phyloP scores from a whole-genome alignment of 73 alveolate genomes.

The Paramecium primaurelia region DNA sequence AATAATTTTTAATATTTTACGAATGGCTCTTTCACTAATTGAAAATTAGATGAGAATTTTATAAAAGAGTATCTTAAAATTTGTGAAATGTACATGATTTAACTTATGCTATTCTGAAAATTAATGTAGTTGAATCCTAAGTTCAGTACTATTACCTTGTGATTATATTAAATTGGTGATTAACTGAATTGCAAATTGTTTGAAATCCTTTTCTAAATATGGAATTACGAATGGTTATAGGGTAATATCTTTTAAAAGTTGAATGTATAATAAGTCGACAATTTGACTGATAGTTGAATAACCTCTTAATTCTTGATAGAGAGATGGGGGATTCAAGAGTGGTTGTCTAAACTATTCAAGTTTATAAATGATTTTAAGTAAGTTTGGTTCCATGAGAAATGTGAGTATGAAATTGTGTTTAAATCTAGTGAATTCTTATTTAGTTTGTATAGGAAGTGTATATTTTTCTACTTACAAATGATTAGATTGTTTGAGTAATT shows the following conservation, averaged over 20 bases:
- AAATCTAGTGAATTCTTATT: slow-evolving; percentile 2
- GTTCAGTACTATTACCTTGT: not conserved
- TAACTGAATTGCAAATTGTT: not conserved
- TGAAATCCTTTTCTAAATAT: not conserved
- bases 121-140: not conserved
- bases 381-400: not conserved
- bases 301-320: not conserved
- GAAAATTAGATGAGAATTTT: not conserved
- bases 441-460: not conserved
- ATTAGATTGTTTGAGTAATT: not conserved
- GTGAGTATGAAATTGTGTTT: not conserved
- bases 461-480: not conserved
- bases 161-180: not conserved
- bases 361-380: not conserved
- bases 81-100: not conserved
- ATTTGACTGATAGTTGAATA: not conserved
- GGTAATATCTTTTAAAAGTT: not conserved
- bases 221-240: not conserved
- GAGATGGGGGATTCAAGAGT: not conserved
- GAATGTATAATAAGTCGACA: not conserved
- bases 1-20: not conserved
- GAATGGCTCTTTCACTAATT: not conserved
- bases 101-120: not conserved
- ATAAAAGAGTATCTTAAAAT: not conserved
- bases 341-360: not conserved